Percentiles rank a stretch among this genome's conserved stretches.
phyloP scores from a whole-genome alignment of 345 rosid genomes.

The Citrus mangshanensis region DNA sequence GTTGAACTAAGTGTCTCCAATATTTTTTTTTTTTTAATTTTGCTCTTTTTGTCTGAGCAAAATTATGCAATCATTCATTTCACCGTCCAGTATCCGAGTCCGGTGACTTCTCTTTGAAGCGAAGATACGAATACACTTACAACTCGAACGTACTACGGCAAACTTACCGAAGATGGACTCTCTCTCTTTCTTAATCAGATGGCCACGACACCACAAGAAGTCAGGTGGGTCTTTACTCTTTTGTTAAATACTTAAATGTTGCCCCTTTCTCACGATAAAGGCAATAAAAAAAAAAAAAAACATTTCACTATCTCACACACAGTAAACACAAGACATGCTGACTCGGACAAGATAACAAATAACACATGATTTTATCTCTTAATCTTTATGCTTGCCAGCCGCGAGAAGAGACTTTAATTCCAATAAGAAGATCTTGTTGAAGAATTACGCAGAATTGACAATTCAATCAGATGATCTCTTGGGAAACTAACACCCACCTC shows the following conservation, averaged over 20 bases:
- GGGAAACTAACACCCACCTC: neutral
- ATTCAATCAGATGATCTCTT: slow-evolving; percentile 18
- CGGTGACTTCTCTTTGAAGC: slow-evolving; percentile 26
- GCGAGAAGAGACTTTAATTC: neutral
- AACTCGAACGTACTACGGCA: neutral
- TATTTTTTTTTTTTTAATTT: too few relatives aligned
- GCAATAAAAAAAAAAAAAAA: too few relatives aligned
- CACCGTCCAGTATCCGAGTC: neutral
- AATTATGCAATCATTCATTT: slow-evolving; percentile 11
- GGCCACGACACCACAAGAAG: neutral
- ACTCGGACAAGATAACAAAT: neutral
- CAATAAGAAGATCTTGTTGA: neutral
- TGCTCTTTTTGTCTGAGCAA: neutral
- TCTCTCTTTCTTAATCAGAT: neutral
- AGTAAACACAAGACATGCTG: neutral
- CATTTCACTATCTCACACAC: neutral
- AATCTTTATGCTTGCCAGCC: slow-evolving; percentile 5
- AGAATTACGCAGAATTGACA: neutral
- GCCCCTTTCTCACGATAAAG: neutral
- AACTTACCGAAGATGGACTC: neutral
- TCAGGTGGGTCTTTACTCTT: neutral
- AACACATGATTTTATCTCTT: neutral
- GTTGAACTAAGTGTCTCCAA: neutral
- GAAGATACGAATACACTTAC: slow-evolving; percentile 13
- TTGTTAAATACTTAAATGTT: too few relatives aligned